phyloP scores from a whole-genome alignment of 2,329 filamentous ascomycete species.

The Claviceps africana region DNA sequence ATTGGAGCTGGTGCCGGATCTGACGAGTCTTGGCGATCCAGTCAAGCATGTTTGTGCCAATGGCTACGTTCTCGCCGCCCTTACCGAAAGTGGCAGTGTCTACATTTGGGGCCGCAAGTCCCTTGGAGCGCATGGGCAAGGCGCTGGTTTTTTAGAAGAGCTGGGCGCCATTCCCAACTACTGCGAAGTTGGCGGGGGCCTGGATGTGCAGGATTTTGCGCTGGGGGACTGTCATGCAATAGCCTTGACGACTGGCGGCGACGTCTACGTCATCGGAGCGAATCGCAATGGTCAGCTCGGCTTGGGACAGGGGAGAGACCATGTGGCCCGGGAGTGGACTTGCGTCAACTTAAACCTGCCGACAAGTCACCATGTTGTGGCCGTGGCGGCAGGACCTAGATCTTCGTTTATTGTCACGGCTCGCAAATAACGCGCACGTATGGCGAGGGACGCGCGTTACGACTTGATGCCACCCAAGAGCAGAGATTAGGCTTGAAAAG shows the following conservation, averaged over 20 bases:
- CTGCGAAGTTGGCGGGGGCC: constrained; percentile 29
- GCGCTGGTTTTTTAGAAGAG: constrained; percentile 13
- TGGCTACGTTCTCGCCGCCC: constrained; percentile 42
- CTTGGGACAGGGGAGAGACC: constrained; percentile 13
- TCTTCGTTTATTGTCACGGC: constrained; percentile 34
- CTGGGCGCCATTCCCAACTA: constrained; percentile 26
- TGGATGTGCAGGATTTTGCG: constrained; percentile 42
- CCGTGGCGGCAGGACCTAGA: constrained; percentile 34
- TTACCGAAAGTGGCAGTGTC: constrained; percentile 42
- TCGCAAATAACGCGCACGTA: neutral
- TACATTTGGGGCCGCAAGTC: constrained; percentile 44
- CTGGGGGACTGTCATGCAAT: constrained; percentile 47
- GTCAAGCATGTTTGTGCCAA: constrained; percentile 40
- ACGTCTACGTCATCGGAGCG: constrained; percentile 40
- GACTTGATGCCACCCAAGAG: neutral
- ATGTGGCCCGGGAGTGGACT: constrained; percentile 20
- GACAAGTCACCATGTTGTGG: constrained; percentile 17
- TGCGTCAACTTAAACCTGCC: constrained; percentile 18
- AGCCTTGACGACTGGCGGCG: constrained; percentile 33
- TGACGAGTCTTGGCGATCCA: constrained; percentile 35
- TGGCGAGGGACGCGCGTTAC: neutral
- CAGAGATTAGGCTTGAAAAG: neutral
- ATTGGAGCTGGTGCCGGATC: constrained; percentile 32
- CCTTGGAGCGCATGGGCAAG: constrained; percentile 10
- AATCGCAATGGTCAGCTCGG: constrained; percentile 49